Conservation (phyloP, 169 alveolate genomes). For the Plasmodium cynomolgi region DNA sequence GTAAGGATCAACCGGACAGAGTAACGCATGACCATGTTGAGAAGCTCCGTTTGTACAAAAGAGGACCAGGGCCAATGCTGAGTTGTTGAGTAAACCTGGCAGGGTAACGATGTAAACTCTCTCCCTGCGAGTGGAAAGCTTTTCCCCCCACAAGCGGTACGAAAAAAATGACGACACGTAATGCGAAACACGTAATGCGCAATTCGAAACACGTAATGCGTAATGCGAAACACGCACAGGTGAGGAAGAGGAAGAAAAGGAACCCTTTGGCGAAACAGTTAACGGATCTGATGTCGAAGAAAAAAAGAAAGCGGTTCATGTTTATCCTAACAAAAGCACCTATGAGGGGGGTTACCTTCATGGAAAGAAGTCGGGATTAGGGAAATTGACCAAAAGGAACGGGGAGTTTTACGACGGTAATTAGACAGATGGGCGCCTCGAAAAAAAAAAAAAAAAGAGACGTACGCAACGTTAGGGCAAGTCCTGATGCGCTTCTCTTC, state of each 20-base stretch:
- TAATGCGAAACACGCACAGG: background rate
- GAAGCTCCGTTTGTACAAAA: background rate
- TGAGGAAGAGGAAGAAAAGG: constrained; percentile 22
- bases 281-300: background rate
- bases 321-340: constrained; percentile 22
- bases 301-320: constrained; percentile 7
- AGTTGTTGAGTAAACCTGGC: background rate
- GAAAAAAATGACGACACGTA: background rate
- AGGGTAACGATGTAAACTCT: background rate
- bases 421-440: background rate
- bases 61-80: background rate
- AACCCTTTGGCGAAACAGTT: constrained; percentile 1
- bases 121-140: background rate
- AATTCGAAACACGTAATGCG: background rate
- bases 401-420: constrained; percentile 32
- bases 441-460: background rate
- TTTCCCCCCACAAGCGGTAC: background rate
- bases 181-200: too few species aligned
- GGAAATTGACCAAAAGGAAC: constrained; percentile 1
- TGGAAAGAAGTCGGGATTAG: constrained; percentile 24
- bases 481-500: background rate
- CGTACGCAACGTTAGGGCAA: background rate
- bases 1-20: background rate
- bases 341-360: constrained; percentile 24
- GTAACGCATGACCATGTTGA: background rate